Evolutionary conservation across 345 rosid genomes (phyloP).

Genomic region (Carallia pectinifolia): DNA sequence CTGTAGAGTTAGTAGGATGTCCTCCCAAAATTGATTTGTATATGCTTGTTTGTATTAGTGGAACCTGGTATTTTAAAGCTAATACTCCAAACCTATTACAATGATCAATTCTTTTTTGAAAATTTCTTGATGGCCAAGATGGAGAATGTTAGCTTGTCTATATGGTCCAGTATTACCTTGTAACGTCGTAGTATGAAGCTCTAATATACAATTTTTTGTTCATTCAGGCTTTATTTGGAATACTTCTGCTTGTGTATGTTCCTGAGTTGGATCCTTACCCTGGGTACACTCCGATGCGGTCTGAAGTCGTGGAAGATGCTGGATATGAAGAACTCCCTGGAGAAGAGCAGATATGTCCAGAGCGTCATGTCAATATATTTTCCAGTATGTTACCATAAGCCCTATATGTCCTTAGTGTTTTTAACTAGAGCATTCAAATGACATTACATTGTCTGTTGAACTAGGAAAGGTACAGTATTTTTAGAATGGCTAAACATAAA

Average conservation of each 20-base stretch:
- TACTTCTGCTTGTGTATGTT: constrained; percentile 65
- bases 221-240: constrained; percentile 78
- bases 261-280: constrained; percentile 88
- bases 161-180: too few species aligned
- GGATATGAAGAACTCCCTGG: constrained; percentile 92
- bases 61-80: neutral
- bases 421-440: neutral
- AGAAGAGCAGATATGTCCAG: constrained; percentile 89
- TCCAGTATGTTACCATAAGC: constrained; percentile 67
- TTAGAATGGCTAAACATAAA: neutral
- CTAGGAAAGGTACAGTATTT: neutral
- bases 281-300: constrained; percentile 69
- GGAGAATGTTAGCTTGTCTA: too few species aligned
- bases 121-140: neutral
- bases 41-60: neutral
- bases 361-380: constrained; percentile 67
- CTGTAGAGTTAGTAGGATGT: neutral
- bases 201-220: constrained; percentile 19
- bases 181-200: neutral
- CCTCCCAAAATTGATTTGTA: neutral
- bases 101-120: too few species aligned
- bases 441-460: constrained; percentile 1
- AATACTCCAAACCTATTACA: neutral
- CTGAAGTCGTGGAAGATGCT: constrained; percentile 54
- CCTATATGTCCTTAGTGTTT: too few species aligned